phyloP scores from a whole-genome alignment of 1,139 yeast genomes.

The Zhuliangozyma blackwelliae region DNA sequence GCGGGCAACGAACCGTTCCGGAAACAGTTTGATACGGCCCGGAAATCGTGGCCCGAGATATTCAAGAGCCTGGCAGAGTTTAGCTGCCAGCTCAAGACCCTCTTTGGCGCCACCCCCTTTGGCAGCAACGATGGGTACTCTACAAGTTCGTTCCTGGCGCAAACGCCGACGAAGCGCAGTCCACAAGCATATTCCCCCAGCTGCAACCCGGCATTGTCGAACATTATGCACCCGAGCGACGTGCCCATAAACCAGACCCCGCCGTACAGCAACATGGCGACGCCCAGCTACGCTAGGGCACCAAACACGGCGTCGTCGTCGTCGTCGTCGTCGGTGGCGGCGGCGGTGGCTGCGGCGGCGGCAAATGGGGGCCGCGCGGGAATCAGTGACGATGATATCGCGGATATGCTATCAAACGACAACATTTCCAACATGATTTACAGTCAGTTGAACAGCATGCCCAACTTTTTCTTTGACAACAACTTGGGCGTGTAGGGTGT shows the following conservation, averaged over 20 bases:
- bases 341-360: slow-evolving; percentile 1
- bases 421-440: slow-evolving; percentile 14
- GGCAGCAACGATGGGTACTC: slow-evolving; percentile 2
- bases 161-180: neutral
- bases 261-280: too few species aligned
- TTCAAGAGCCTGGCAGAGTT: slow-evolving; percentile 9
- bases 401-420: slow-evolving; percentile 16
- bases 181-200: slow-evolving; percentile 15
- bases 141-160: slow-evolving; percentile 8
- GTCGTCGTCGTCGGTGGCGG: neutral
- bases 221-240: slow-evolving; percentile 17
- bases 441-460: slow-evolving; percentile 21
- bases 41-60: slow-evolving; percentile 24
- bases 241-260: neutral
- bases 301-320: neutral
- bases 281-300: neutral
- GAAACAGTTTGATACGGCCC: slow-evolving; percentile 20
- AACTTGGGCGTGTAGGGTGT: slow-evolving; percentile 20
- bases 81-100: slow-evolving; percentile 9
- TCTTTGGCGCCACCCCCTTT: slow-evolving; percentile 15
- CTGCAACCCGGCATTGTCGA: slow-evolving; percentile 22
- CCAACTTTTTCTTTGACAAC: slow-evolving; percentile 40
- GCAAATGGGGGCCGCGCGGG: neutral
- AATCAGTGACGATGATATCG: slow-evolving; percentile 5
- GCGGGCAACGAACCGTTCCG: slow-evolving; percentile 12